phyloP scores from a whole-genome alignment of 2,329 filamentous ascomycete species.

The Amylocarpus encephaloides region DNA sequence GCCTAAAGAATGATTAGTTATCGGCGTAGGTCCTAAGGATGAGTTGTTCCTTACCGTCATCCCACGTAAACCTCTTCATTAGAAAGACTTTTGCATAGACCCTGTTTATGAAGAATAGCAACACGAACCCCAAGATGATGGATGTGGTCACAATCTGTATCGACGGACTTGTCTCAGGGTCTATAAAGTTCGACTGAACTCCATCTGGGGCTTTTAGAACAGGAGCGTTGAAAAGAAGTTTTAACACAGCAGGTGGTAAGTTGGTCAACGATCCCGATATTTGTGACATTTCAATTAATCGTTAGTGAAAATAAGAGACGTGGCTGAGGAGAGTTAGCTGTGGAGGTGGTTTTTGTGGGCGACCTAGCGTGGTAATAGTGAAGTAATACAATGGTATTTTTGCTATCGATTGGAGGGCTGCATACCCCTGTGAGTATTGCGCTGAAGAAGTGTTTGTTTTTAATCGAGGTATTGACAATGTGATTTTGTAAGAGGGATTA shows the following conservation, averaged over 20 bases:
- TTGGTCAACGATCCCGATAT: not conserved
- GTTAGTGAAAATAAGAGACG: no score
- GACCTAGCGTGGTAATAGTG: no score
- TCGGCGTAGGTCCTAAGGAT: not conserved
- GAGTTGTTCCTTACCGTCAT: conserved; percentile 2
- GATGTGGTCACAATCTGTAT: not conserved
- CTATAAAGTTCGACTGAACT: not conserved
- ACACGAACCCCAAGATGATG: not conserved
- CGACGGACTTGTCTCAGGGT: not conserved
- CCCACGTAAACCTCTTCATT: not conserved
- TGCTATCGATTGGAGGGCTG: no score
- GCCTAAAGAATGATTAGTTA: not conserved
- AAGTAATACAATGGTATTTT: no score
- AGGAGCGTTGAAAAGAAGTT: not conserved
- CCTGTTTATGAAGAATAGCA: not conserved
- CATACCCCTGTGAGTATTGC: no score
- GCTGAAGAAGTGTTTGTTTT: no score
- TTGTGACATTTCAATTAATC: no score
- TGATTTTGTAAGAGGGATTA: no score
- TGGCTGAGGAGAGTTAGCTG: no score
- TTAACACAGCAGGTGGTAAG: not conserved
- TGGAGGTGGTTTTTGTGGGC: no score
- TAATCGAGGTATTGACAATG: no score
- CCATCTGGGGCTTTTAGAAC: not conserved
- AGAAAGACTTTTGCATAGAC: not conserved